Evolutionary conservation across 495 filamentous ascomycete species (phyloP).

Genomic region (Xylaria cubensis): DNA sequence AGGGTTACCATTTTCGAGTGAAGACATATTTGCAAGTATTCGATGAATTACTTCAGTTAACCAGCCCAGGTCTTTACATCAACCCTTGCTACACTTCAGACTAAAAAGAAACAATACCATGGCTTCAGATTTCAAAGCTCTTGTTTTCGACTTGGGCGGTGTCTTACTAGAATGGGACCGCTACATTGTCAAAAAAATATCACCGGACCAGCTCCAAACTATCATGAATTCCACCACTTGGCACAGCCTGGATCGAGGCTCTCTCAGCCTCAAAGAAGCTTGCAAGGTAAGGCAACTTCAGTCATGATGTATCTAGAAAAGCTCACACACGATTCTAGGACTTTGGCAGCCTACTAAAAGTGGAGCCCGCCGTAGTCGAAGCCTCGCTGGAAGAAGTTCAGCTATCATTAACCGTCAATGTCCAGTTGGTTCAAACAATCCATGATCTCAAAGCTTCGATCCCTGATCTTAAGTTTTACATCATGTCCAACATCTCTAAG

Average conservation of each 20-base stretch:
- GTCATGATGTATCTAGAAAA: too few relatives aligned
- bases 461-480: not conserved
- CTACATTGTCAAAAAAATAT: not conserved
- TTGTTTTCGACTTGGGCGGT: not conserved
- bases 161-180: not conserved
- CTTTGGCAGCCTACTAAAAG: not conserved
- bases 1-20: too few relatives aligned
- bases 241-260: not conserved
- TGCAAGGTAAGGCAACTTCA: not conserved
- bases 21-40: too few relatives aligned
- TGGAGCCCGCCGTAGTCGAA: not conserved
- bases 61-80: too few relatives aligned
- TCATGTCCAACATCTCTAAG: not conserved
- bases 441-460: not conserved
- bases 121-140: not conserved
- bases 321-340: not conserved
- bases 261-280: not conserved
- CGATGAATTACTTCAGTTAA: too few relatives aligned
- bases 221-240: not conserved
- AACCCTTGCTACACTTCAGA: too few relatives aligned
- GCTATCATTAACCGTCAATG: not conserved
- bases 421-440: not conserved
- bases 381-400: not conserved
- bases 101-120: not conserved
- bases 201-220: not conserved